A percentile compares a stretch with the other conserved stretches of the same genome.
Evolutionary conservation across 129 eudicot species (phyloP).

Genomic region (Flaveria ramosissima): DNA sequence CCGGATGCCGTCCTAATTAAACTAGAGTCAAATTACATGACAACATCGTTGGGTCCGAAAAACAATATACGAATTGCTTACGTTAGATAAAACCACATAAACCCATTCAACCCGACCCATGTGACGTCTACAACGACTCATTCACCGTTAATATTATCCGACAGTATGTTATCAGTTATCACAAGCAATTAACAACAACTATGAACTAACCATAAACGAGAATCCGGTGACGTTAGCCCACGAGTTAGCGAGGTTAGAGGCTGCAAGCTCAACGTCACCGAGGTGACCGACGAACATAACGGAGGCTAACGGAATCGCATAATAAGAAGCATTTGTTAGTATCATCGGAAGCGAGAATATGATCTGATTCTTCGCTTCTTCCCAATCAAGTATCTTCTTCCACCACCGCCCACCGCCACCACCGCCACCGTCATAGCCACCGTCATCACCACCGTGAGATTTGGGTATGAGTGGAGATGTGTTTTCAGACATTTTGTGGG

Average conservation of each 20-base stretch:
- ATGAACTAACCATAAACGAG: too few relatives aligned
- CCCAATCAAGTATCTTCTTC: slow-evolving; percentile 37
- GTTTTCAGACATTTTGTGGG: slow-evolving; percentile 28
- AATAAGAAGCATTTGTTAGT: slow-evolving; percentile 44
- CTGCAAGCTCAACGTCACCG: slow-evolving; percentile 52
- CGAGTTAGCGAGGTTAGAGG: slow-evolving; percentile 53
- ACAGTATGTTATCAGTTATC: background rate
- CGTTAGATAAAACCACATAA: too few relatives aligned
- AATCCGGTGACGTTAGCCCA: slow-evolving; percentile 60
- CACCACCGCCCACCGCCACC: background rate
- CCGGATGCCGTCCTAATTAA: too few relatives aligned
- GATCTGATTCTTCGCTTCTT: slow-evolving; percentile 47
- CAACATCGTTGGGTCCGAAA: too few relatives aligned
- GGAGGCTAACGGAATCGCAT: slow-evolving; percentile 41
- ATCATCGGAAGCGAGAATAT: slow-evolving; percentile 51
- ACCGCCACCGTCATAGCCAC: too few relatives aligned
- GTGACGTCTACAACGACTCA: background rate
- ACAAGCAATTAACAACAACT: background rate
- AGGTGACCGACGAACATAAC: slow-evolving; percentile 66
- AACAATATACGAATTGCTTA: too few relatives aligned
- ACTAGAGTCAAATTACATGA: too few relatives aligned
- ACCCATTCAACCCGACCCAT: too few relatives aligned
- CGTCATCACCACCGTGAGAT: too few relatives aligned
- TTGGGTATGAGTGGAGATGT: slow-evolving; percentile 20
- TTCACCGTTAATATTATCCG: background rate